Evolutionary conservation across 2,329 filamentous ascomycete species (phyloP).

Genomic region (Fusarium sp.): DNA sequence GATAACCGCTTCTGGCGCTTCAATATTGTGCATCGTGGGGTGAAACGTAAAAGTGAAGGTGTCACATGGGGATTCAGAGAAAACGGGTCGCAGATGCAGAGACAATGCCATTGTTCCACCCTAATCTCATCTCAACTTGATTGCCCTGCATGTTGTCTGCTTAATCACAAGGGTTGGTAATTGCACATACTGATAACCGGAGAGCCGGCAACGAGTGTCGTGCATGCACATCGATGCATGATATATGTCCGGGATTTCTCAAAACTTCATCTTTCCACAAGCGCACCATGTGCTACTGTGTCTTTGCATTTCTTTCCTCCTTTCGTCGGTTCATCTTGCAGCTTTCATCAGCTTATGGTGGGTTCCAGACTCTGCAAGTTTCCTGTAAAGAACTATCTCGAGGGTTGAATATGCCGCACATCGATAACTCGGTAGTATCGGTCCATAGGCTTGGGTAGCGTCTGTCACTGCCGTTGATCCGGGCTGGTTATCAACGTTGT

Average conservation of each 20-base stretch:
- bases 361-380: constrained; percentile 23
- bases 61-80: constrained; percentile 23
- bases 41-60: constrained; percentile 15
- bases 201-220: constrained; percentile 6
- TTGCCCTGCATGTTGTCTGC: not conserved
- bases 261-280: constrained; percentile 4
- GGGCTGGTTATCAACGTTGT: constrained; percentile 6
- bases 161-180: constrained; percentile 6
- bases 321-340: constrained; percentile 10
- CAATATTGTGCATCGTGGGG: constrained; percentile 21
- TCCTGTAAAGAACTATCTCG: constrained; percentile 6
- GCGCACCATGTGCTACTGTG: constrained; percentile 11
- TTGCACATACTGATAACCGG: not conserved
- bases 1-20: constrained; percentile 17
- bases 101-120: constrained; percentile 1
- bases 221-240: constrained; percentile 28
- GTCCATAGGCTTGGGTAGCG: constrained; percentile 2
- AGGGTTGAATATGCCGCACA: constrained; percentile 2
- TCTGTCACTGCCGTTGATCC: constrained; percentile 16
- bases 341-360: constrained; percentile 12
- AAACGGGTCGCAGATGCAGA: constrained; percentile 2
- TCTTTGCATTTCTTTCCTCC: constrained; percentile 2
- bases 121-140: constrained; percentile 2
- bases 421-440: constrained; percentile 8
- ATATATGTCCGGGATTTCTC: constrained; percentile 14